Conservation (phyloP, 2,329 filamentous ascomycete genomes). For the Albophoma yamanashiensis region DNA sequence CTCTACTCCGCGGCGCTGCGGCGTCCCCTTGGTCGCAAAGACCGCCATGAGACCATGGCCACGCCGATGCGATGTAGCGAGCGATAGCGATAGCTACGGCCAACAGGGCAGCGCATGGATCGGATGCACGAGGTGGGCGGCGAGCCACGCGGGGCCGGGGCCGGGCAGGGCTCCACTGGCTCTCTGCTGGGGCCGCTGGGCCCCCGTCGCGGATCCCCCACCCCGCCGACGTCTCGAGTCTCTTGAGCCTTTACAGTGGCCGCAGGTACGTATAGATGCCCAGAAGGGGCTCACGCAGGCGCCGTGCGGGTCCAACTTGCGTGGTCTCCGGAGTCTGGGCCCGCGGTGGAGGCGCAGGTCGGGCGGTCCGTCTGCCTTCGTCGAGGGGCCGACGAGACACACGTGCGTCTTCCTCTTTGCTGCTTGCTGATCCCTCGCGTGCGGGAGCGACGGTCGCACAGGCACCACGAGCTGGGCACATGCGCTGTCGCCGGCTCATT, state of each 20-base stretch:
- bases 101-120: not conserved
- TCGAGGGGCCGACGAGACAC: not conserved
- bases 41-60: not conserved
- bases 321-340: too few relatives aligned
- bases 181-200: not conserved
- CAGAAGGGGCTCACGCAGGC: not conserved
- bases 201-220: not conserved
- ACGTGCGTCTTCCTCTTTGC: not conserved
- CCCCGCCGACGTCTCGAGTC: not conserved
- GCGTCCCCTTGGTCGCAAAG: not conserved
- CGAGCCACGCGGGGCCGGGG: not conserved
- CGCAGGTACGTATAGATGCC: not conserved
- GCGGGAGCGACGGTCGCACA: not conserved
- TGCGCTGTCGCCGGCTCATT: not conserved
- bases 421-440: not conserved
- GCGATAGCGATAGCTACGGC: not conserved
- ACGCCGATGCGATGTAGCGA: not conserved
- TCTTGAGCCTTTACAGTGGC: too few relatives aligned
- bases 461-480: not conserved
- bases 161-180: too few relatives aligned
- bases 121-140: not conserved
- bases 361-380: not conserved
- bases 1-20: not conserved
- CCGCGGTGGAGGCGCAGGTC: too few relatives aligned
- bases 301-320: not conserved